Percentiles rank a stretch among this genome's conserved stretches.
These are phyloP conservation scores for Moniliophthora roreri DNA, from an alignment of 1,284 basidiomycete genomes.

Conservation along the genomic window DNA sequence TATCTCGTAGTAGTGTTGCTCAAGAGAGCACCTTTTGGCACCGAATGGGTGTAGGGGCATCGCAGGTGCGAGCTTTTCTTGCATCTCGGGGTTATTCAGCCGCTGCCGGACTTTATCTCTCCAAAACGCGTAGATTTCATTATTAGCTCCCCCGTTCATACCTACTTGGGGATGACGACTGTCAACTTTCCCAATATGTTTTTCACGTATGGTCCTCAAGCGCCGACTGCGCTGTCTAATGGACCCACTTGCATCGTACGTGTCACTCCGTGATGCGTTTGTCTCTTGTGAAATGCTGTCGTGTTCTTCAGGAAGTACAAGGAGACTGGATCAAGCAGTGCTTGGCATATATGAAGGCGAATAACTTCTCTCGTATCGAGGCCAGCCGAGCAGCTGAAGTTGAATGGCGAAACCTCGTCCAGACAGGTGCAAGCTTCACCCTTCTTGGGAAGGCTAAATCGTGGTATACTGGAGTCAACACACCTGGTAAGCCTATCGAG, in stretches of 20 bases:
- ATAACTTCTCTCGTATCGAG: conserved; percentile 19
- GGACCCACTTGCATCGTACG: conserved; percentile 24
- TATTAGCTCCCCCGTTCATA: conserved; percentile 9
- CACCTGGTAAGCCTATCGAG: conserved; percentile 10
- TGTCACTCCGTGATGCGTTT: not conserved
- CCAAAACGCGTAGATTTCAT: conserved; percentile 22
- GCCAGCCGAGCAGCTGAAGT: conserved; percentile 19
- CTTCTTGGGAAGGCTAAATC: conserved; percentile 4
- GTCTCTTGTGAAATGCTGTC: not conserved
- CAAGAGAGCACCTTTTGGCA: conserved; percentile 20
- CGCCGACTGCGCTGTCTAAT: conserved; percentile 23
- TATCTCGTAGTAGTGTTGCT: conserved; percentile 23
- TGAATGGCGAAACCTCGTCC: conserved; percentile 15
- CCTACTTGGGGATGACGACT: conserved; percentile 20
- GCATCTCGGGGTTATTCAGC: conserved; percentile 20
- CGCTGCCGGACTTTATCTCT: conserved; percentile 20
- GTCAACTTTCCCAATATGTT: conserved; percentile 26
- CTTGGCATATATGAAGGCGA: conserved; percentile 17
- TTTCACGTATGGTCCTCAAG: conserved; percentile 25
- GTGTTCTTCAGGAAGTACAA: conserved; percentile 20
- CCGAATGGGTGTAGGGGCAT: conserved; percentile 22
- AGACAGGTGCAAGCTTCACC: not conserved
- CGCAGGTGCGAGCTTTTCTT: conserved; percentile 23
- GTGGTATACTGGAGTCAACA: conserved; percentile 9
- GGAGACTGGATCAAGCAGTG: conserved; percentile 23